phyloP scores from a whole-genome alignment of 768 basidiomycete species.

The Leccinum fibrillosum region DNA sequence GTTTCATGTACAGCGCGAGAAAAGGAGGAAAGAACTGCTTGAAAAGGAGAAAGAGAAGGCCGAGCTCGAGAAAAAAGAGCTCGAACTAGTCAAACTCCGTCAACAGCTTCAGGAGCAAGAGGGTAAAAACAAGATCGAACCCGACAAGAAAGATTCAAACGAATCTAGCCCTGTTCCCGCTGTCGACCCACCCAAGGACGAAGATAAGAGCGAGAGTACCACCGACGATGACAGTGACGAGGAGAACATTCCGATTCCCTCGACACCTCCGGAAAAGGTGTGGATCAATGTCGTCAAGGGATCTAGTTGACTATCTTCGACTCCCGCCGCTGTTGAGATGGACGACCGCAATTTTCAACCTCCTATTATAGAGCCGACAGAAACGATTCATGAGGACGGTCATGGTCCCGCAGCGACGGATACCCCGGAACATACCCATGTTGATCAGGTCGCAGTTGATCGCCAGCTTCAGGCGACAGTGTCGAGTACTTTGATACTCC shows the following conservation, averaged over 20 bases:
- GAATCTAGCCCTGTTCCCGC: slow-evolving; percentile 15
- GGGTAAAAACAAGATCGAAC: slow-evolving; percentile 43
- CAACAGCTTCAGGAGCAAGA: slow-evolving; percentile 53
- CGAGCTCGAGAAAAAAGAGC: slow-evolving; percentile 63
- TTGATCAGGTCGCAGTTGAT: slow-evolving; percentile 16
- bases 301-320: slow-evolving; percentile 32
- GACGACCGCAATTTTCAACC: slow-evolving; percentile 13
- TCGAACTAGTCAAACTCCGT: slow-evolving; percentile 52
- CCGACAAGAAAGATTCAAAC: slow-evolving; percentile 37
- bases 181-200: slow-evolving; percentile 20
- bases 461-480: slow-evolving; percentile 25
- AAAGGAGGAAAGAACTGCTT: slow-evolving; percentile 40
- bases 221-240: slow-evolving; percentile 41
- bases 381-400: slow-evolving; percentile 19
- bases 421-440: slow-evolving; percentile 20
- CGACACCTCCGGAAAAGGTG: slow-evolving; percentile 26
- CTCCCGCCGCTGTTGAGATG: slow-evolving; percentile 17
- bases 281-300: slow-evolving; percentile 27
- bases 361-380: slow-evolving; percentile 27
- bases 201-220: slow-evolving; percentile 31
- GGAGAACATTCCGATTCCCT: slow-evolving; percentile 37
- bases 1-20: slow-evolving; percentile 36
- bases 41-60: slow-evolving; percentile 57
- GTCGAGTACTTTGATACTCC: slow-evolving; percentile 25
- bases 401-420: slow-evolving; percentile 18